Percentiles rank a stretch among this genome's conserved stretches.
Evolutionary conservation across 108 stramenopile genomes (phyloP).

Genomic region (Pseudonitzschia pungens): DNA sequence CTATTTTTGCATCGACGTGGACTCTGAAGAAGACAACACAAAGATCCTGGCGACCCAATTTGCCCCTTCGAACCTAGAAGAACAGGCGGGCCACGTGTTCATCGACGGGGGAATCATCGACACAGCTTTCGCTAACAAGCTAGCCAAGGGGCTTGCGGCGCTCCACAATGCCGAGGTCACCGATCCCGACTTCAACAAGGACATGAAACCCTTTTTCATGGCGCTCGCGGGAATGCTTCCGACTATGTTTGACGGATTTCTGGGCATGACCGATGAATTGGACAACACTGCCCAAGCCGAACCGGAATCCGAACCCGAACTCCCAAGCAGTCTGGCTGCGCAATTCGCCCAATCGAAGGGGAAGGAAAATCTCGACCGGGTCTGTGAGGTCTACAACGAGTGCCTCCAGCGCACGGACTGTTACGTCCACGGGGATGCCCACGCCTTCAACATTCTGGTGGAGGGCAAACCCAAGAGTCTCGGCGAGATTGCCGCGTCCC

Average conservation of each 20-base stretch:
- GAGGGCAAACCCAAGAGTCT: constrained; percentile 29
- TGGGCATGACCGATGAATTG: constrained; percentile 7
- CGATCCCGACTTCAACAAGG: constrained; percentile 44
- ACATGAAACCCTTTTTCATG: constrained; percentile 10
- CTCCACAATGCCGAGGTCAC: constrained; percentile 27
- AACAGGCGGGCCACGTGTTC: constrained; percentile 43
- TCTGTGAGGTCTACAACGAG: constrained; percentile 14
- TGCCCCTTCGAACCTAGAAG: constrained; percentile 31
- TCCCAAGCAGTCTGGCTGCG: background rate
- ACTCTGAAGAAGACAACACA: constrained; percentile 22
- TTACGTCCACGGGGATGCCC: constrained; percentile 44
- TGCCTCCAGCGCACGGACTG: constrained; percentile 26
- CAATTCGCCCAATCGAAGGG: constrained; percentile 15
- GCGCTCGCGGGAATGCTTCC: background rate
- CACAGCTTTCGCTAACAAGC: constrained; percentile 30
- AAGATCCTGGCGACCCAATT: constrained; percentile 50
- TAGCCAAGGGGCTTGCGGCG: constrained; percentile 37
- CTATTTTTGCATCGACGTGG: constrained; percentile 29
- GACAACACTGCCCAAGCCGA: constrained; percentile 8
- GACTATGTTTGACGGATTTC: background rate
- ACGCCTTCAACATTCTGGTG: constrained; percentile 59
- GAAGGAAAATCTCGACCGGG: constrained; percentile 14
- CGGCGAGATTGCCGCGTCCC: background rate
- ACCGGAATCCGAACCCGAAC: background rate
- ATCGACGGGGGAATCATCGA: constrained; percentile 52